Base-by-base conservation (phyloP, 1,139 yeast genomes). In the Geotrichum bryndzae region DNA sequence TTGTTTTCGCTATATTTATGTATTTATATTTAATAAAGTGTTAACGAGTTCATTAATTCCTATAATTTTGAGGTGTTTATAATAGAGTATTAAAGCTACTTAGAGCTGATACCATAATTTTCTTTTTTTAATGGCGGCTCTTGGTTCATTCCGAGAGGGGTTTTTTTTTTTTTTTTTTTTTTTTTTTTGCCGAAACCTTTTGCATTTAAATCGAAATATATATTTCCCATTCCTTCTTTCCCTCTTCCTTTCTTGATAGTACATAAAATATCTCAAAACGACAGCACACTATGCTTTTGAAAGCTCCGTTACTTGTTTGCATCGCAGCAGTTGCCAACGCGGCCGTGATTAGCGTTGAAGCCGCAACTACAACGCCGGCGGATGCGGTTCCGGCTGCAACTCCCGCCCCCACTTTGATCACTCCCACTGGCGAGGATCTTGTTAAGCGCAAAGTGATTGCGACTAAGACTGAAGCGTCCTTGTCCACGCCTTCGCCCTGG, bases 401-500 rank as follows among this genome's bases (percentile, higher is more conserved):
- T n/a, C 27, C 45, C 8, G 15, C 56, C 10, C 38, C 57, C n/a
- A 52, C 60, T 18, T 25, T 51, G 3, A 11, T 4, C 27, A 31
- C 54, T 1, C 22, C 51, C 46, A 27, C 52, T 22, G 58, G 45
- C 29, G 53, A 23, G 22, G 25, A 22, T 6, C 54, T 60, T 8
- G 45, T 50, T 31, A 58, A 59, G 50, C 55, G 65, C 31, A 58
- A 45, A 23, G 58, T 56, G 38, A 60, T 57, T 35, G 22, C 53
- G 5, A 13, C 65, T 3, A 45, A 55, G 0, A 60, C 79, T 10
- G 56, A 72, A 2, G 56, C 71, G 1, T 65, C 72, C 7, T 79
- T 76, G 50, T 62, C 57, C 23, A 68, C 76, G 0, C 85, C 84
- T 11, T 77, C 78, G 60, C 86, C 91, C 4, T 90, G 97, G 97